phyloP scores from a whole-genome alignment of 305 asterid genomes.

The Striga hermonthica region DNA sequence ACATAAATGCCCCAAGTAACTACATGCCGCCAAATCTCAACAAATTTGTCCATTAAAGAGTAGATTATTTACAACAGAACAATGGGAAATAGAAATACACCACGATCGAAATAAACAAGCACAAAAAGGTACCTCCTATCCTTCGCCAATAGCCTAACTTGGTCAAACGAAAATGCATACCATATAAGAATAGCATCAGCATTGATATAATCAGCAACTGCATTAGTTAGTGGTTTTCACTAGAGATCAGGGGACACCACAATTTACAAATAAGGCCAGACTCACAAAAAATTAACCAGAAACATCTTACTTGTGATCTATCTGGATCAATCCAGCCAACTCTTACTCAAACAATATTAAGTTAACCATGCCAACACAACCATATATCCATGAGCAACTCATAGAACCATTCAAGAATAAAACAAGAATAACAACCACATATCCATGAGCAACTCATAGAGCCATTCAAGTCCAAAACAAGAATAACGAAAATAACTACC shows the following conservation, averaged over 20 bases:
- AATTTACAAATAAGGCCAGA: background rate
- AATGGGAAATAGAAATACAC: background rate
- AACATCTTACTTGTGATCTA: background rate
- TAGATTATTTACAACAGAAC: background rate
- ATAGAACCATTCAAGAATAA: no score
- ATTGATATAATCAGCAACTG: constrained; percentile 4
- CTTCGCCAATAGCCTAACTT: constrained; percentile 20
- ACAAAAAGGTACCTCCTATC: constrained; percentile 7
- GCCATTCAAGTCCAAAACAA: constrained; percentile 9
- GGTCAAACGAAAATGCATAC: constrained; percentile 11
- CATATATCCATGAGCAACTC: no score
- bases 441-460: background rate
- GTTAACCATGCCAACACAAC: background rate
- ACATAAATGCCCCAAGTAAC: background rate
- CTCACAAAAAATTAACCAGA: constrained; percentile 13
- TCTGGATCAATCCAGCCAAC: background rate
- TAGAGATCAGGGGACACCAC: constrained; percentile 8
- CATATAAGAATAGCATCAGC: constrained; percentile 3
- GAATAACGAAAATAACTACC: constrained; percentile 44
- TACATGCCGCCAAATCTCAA: constrained; percentile 8
- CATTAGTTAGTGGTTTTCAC: constrained; percentile 5
- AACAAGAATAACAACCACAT: no score
- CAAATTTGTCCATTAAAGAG: background rate
- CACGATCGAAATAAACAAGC: constrained; percentile 15
- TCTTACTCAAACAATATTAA: background rate